Base-by-base conservation (phyloP, 2,329 filamentous ascomycete genomes). In the Nannizziopsis arthrosporioides region DNA sequence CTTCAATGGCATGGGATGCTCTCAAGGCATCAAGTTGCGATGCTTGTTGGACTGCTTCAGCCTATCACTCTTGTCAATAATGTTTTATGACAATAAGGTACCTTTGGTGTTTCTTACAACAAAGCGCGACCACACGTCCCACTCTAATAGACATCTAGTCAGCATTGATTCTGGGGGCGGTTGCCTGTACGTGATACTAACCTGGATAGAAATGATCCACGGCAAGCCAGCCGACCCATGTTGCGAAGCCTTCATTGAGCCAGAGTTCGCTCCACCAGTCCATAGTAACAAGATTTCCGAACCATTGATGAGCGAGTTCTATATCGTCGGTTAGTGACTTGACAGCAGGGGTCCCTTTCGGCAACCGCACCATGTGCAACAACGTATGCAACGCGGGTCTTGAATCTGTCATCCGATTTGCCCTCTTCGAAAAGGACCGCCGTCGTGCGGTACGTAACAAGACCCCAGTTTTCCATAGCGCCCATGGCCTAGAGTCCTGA, bases 111-210 rank as follows among this genome's bases (percentile, higher is more conserved):
- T 71, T 71, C 76, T 73, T 75, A 80, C 77, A 59, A 96, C 86
- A 69, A 95, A 98, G 69, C 95, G 89, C 50, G 85, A 83, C 92
- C 92, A 98, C 30, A 96, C 84, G 59, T 96, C 82, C 90, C 92
- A 96, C 56, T 95, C 90, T 77, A 53, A n/a, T 27, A 49, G 40
- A 34, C n/a, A 40, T 38, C 34, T 19, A 35, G 48, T 63, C 53
- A 63, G 57, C 35, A 27, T 36, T 39, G 32, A 47, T 3, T 30
- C 30, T 35, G 6, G 12, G 11, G 5, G n/a, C 15, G 30, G 3
- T 15, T 38, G 2, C 31, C 15, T n/a, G 34, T 12, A 6, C 1
- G 12, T 30, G 36, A 42, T 17, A 55, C 66, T 54, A 66, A 77
- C 75, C 74, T 2, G 92, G 92, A 67, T 96, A 86, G 48, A 96